A percentile compares a stretch with the other conserved stretches of the same genome.
These are phyloP conservation scores for Pseudohalonectria lignicola DNA, from an alignment of 2,329 filamentous ascomycete species.

Conservation along the genomic window DNA sequence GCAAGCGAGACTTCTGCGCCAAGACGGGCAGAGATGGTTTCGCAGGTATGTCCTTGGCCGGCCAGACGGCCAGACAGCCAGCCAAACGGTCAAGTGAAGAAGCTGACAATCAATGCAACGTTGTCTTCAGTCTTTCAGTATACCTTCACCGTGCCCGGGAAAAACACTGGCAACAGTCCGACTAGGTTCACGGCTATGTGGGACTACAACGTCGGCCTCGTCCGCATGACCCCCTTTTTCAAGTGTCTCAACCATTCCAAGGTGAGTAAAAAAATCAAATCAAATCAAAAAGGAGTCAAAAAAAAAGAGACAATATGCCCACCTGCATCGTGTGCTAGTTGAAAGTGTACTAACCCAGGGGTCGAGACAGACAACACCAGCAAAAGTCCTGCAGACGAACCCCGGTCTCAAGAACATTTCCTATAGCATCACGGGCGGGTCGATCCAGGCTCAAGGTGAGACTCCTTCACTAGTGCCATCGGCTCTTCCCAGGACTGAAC, in stretches of 20 bases:
- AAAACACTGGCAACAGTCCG: slow-evolving; percentile 25
- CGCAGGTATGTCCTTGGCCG: slow-evolving; percentile 50
- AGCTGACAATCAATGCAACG: no score
- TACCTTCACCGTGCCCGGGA: slow-evolving; percentile 60
- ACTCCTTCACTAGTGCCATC: slow-evolving; percentile 11
- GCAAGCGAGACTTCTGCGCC: slow-evolving; percentile 78
- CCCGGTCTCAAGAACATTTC: slow-evolving; percentile 79
- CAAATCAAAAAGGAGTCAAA: neutral
- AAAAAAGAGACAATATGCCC: no score
- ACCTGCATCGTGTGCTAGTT: no score
- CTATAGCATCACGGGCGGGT: slow-evolving; percentile 89
- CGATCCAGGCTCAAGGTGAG: slow-evolving; percentile 78
- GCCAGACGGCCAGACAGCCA: no score
- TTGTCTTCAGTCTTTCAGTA: slow-evolving; percentile 68
- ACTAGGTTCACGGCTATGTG: slow-evolving; percentile 74
- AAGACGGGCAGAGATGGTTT: slow-evolving; percentile 84
- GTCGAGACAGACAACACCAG: slow-evolving; percentile 65
- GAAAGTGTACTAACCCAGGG: no score
- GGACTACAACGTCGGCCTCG: slow-evolving; percentile 93
- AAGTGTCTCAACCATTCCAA: slow-evolving; percentile 83
- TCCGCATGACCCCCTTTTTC: slow-evolving; percentile 91
- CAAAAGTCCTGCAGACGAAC: slow-evolving; percentile 70
- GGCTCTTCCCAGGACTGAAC: neutral
- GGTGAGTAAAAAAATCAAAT: slow-evolving; percentile 31
- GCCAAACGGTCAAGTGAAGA: no score